These are phyloP conservation scores for Tylopilus cervinicoccineus DNA, from an alignment of 768 basidiomycete genomes.

Conservation along the genomic window DNA sequence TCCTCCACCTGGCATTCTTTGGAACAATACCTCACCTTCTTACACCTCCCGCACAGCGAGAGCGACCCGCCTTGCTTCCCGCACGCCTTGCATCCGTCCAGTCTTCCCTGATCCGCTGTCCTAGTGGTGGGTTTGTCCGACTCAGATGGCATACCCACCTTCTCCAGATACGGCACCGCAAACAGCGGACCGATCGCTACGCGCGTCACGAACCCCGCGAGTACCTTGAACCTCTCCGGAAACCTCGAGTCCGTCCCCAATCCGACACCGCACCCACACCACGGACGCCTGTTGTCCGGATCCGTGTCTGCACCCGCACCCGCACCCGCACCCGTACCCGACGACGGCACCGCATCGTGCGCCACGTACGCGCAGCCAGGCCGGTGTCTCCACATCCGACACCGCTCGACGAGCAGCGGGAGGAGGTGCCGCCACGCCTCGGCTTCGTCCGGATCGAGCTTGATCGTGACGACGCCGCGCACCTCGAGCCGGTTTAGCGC, in stretches of 20 bases:
- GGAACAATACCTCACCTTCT: conserved; percentile 40
- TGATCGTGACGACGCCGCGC: conserved; percentile 8
- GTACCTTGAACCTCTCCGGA: conserved; percentile 32
- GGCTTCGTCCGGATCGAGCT: conserved; percentile 15
- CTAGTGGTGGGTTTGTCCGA: not conserved
- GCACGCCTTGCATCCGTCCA: conserved; percentile 23
- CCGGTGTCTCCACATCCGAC: conserved; percentile 49
- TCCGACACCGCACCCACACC: conserved; percentile 54
- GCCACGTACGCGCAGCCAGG: conserved; percentile 45
- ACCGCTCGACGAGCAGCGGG: conserved; percentile 49
- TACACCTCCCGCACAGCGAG: conserved; percentile 36
- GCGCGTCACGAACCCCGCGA: conserved; percentile 45
- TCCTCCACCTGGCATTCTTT: conserved; percentile 42
- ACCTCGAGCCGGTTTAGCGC: conserved; percentile 10
- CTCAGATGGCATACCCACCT: conserved; percentile 20
- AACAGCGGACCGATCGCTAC: conserved; percentile 53
- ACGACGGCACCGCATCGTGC: conserved; percentile 35
- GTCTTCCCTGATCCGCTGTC: not conserved
- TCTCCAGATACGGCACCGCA: conserved; percentile 46
- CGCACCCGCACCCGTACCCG: conserved; percentile 24
- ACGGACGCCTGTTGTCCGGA: conserved; percentile 34
- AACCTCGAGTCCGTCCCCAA: conserved; percentile 43
- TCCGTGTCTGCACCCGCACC: conserved; percentile 29
- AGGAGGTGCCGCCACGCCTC: conserved; percentile 49
- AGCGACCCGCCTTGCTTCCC: conserved; percentile 22